Evolutionary conservation across 163 green algal genomes (phyloP).

Genomic region (Prototheca cutis): DNA sequence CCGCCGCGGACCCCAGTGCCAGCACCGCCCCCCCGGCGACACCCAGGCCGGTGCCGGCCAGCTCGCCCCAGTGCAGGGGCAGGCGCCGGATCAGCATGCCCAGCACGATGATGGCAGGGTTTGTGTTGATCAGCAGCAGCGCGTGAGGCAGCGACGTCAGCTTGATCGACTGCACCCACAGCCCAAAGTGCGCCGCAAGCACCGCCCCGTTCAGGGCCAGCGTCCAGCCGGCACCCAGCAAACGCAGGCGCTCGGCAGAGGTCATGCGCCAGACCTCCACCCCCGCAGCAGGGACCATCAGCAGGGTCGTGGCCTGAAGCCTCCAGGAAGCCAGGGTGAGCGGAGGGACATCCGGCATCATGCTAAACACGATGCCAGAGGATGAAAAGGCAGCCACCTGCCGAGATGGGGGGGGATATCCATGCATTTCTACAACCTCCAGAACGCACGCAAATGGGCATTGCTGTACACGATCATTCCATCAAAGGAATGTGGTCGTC

Average conservation of each 20-base stretch:
- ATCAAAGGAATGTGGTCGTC: too few species aligned
- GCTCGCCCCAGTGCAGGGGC: conserved; percentile 47
- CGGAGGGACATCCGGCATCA: conserved; percentile 50
- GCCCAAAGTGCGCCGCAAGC: conserved; percentile 59
- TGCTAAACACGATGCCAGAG: conserved; percentile 48
- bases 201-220: conserved; percentile 36
- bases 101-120: conserved; percentile 55
- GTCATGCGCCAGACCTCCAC: conserved; percentile 26
- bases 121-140: conserved; percentile 53
- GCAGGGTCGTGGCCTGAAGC: conserved; percentile 46
- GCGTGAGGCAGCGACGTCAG: conserved; percentile 62
- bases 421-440: too few species aligned
- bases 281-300: conserved; percentile 32
- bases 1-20: not conserved
- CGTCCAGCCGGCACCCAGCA: conserved; percentile 8
- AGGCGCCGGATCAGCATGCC: conserved; percentile 30
- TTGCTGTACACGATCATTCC: too few species aligned
- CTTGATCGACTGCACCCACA: conserved; percentile 51
- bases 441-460: too few species aligned
- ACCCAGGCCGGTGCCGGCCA: conserved; percentile 40
- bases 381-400: conserved; percentile 54
- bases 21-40: conserved; percentile 31
- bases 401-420: too few species aligned
- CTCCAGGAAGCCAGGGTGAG: conserved; percentile 62
- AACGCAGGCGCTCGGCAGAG: conserved; percentile 5